Base-by-base conservation (phyloP, 148 eudicot genomes). In the Rhododendron vialii region DNA sequence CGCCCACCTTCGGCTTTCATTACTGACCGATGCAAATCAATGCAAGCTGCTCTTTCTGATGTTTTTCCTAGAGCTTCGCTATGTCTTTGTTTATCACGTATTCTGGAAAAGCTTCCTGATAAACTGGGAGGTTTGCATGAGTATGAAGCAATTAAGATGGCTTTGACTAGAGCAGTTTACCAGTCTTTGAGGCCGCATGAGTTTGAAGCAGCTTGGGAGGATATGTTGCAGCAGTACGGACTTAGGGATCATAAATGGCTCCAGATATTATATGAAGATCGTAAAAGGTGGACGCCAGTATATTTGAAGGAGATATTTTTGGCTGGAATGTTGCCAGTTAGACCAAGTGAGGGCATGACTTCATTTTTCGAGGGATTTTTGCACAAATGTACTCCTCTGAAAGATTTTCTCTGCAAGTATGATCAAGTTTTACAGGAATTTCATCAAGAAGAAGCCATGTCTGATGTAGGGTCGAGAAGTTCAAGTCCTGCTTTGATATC, bases 201-300 rank as follows among this genome's bases (percentile, higher is more conserved):
- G 36, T 89, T 89, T 83, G 91, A 89, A 83, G 84, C 82, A 71
- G 88, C 91, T 85, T 89, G 89, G 91, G 88, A 89, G 73, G 84
- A 87, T 28, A 85, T 89, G 88, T 38, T 85, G 48, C 87, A 53
- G 82, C 74, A 59, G 33, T 33, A 89, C 50, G 84, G 82, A 47
- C 41, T 89, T 41, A 24, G 74, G 89, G 83, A 87, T 55, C 82
- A 87, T 83, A 80, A 87, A 41, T 89, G 87, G 91, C 69, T 89
- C n/a, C 81, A 82, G 22, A 47, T 53, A 18, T 59, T 89, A 35
- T 87, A 89, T 47, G 89, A 89, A 80, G 89, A 87, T 69, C 91
- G 89, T 57, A 89, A 83, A 67, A 73, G 73, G 47, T 89, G 91
- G 91, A 89, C 50, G 6, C 89, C 89, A 5, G 89, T 83, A 55